These are phyloP conservation scores for Eurotiales sp. DNA, from an alignment of 2,329 filamentous ascomycete species.

Conservation along the genomic window DNA sequence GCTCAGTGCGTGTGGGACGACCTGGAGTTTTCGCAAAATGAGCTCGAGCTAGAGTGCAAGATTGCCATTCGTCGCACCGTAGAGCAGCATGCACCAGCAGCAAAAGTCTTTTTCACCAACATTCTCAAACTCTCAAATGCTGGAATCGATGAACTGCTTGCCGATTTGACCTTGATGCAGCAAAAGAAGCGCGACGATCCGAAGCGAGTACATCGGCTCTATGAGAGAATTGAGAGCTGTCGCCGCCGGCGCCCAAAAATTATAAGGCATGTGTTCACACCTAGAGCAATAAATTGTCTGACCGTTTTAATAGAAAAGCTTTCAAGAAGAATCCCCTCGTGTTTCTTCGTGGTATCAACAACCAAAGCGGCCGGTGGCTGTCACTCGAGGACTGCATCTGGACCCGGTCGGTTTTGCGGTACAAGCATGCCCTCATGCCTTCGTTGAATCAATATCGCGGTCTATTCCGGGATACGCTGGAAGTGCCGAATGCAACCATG, in stretches of 20 bases:
- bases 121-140: conserved; percentile 7
- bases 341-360: conserved; percentile 8
- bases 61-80: conserved; percentile 6
- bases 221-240: conserved; percentile 13
- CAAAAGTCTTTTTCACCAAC: conserved; percentile 4
- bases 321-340: neutral
- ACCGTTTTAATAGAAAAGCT: neutral
- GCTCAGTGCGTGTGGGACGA: conserved; percentile 10
- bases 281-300: neutral
- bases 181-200: conserved; percentile 9
- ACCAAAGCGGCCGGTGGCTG: conserved; percentile 4
- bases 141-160: conserved; percentile 9
- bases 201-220: conserved; percentile 8
- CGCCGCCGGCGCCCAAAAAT: neutral
- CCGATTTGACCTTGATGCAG: conserved; percentile 8
- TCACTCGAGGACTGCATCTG: conserved; percentile 8
- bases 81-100: conserved; percentile 5
- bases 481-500: conserved; percentile 10
- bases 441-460: conserved; percentile 9
- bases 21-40: conserved; percentile 7
- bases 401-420: conserved; percentile 4
- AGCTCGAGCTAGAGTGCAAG: conserved; percentile 8
- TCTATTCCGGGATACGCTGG: neutral
- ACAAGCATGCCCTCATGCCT: conserved; percentile 7
- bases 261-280: conserved; percentile 1